Percentiles rank a stretch among this genome's conserved stretches.
Conservation (phyloP, 768 basidiomycete genomes). For the Russula abietina region DNA sequence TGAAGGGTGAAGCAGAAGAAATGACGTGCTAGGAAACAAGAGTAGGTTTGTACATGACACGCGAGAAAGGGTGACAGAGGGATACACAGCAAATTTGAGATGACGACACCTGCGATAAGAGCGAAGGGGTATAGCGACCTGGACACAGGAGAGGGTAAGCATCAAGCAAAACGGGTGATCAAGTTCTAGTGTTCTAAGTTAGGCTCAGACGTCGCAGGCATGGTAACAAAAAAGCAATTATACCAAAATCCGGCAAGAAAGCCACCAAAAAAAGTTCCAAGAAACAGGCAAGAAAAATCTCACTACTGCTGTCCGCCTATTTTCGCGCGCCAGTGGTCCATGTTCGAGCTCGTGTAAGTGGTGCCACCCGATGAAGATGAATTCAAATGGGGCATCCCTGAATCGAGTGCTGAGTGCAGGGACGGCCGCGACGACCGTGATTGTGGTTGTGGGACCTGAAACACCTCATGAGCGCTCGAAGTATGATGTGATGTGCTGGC, state of each 20-base stretch:
- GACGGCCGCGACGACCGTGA: slow-evolving; percentile 13
- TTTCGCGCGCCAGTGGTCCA: slow-evolving; percentile 22
- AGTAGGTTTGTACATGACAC: slow-evolving; percentile 20
- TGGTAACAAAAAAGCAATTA: slow-evolving; percentile 15
- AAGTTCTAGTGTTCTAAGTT: slow-evolving; percentile 7
- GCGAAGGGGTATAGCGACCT: slow-evolving; percentile 14
- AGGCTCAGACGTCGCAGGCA: slow-evolving; percentile 12
- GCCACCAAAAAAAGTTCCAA: slow-evolving; percentile 3
- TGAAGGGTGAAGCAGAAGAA: slow-evolving; percentile 11
- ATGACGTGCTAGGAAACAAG: slow-evolving; percentile 15
- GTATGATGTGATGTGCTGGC: slow-evolving; percentile 1
- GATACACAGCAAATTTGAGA: slow-evolving; percentile 15
- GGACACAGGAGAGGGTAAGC: not conserved
- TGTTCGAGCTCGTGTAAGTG: slow-evolving; percentile 10
- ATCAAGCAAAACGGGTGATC: slow-evolving; percentile 1
- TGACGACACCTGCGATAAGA: slow-evolving; percentile 13
- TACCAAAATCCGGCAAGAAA: slow-evolving; percentile 11
- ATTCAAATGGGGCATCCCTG: slow-evolving; percentile 12
- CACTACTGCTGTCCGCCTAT: slow-evolving; percentile 13
- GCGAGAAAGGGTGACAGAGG: slow-evolving; percentile 6
- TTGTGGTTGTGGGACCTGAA: slow-evolving; percentile 15
- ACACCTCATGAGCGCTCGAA: slow-evolving; percentile 12
- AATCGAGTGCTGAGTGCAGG: slow-evolving; percentile 12
- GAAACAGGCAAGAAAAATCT: not conserved
- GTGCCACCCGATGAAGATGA: slow-evolving; percentile 1